Evolutionary conservation across 352 stramenopile species (phyloP).

Genomic region (Globisporangium okanoganense): DNA sequence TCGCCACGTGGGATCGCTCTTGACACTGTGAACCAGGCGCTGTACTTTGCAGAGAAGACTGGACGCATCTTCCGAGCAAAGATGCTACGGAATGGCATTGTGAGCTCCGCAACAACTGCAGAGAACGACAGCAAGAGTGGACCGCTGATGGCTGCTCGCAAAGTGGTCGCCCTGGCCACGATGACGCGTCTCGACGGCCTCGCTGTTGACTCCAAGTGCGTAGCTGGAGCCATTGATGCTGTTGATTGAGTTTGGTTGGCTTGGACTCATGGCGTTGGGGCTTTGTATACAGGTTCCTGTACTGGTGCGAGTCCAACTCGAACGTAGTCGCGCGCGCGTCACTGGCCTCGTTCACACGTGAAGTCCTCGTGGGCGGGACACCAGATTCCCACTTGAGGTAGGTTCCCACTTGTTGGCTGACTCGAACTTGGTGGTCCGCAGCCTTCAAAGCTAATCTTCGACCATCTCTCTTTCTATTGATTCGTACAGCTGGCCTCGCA

Average conservation of each 20-base stretch:
- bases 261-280: constrained; percentile 2
- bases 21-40: constrained; percentile 21
- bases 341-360: constrained; percentile 35
- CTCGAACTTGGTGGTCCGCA: not conserved
- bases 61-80: constrained; percentile 41
- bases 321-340: constrained; percentile 54
- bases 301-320: constrained; percentile 69
- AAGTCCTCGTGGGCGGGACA: constrained; percentile 48
- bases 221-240: not conserved
- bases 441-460: not conserved
- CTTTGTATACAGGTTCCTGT: constrained; percentile 40
- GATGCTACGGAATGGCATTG: constrained; percentile 11
- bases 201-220: constrained; percentile 48
- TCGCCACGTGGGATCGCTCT: constrained; percentile 51
- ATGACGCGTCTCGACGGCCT: constrained; percentile 57
- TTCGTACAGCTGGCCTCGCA: constrained; percentile 50
- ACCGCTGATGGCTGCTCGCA: constrained; percentile 16
- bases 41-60: constrained; percentile 78
- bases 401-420: not conserved
- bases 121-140: constrained; percentile 6
- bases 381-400: constrained; percentile 55
- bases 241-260: not conserved
- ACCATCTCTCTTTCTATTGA: constrained; percentile 4
- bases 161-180: constrained; percentile 38
- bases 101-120: constrained; percentile 10